phyloP scores from a whole-genome alignment of 2,329 filamentous ascomycete genomes.

The Ceratocystis variospora region DNA sequence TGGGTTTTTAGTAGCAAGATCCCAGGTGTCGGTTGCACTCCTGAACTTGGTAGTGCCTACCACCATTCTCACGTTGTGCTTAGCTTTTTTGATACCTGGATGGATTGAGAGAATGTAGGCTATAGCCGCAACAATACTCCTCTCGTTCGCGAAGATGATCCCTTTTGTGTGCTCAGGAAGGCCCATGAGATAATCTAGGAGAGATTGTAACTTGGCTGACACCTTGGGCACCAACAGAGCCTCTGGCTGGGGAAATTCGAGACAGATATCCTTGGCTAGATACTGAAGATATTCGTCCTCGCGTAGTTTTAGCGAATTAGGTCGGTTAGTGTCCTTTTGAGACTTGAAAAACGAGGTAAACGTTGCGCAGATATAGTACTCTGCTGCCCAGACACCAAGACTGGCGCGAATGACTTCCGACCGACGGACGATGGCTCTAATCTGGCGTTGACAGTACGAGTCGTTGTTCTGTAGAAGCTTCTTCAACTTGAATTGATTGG shows the following conservation, averaged over 20 bases:
- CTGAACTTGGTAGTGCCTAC: constrained; percentile 35
- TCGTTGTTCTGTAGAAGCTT: constrained; percentile 31
- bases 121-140: constrained; percentile 47
- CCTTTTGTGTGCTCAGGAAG: constrained; percentile 29
- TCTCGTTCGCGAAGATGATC: constrained; percentile 54
- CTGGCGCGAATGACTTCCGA: constrained; percentile 38
- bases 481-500: constrained; percentile 29
- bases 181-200: constrained; percentile 37
- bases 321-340: constrained; percentile 20
- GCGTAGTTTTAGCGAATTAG: constrained; percentile 29
- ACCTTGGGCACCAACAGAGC: constrained; percentile 25
- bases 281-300: constrained; percentile 44
- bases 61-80: constrained; percentile 40
- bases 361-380: constrained; percentile 45
- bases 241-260: constrained; percentile 20
- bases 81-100: constrained; percentile 30
- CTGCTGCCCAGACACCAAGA: constrained; percentile 55
- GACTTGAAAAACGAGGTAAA: constrained; percentile 27
- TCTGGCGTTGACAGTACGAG: constrained; percentile 41
- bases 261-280: constrained; percentile 30
- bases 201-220: constrained; percentile 42
- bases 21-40: constrained; percentile 31
- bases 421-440: constrained; percentile 41
- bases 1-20: constrained; percentile 23
- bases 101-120: constrained; percentile 42